Base-by-base conservation (phyloP, 2,329 filamentous ascomycete genomes). In the Exophiala viscosa region DNA sequence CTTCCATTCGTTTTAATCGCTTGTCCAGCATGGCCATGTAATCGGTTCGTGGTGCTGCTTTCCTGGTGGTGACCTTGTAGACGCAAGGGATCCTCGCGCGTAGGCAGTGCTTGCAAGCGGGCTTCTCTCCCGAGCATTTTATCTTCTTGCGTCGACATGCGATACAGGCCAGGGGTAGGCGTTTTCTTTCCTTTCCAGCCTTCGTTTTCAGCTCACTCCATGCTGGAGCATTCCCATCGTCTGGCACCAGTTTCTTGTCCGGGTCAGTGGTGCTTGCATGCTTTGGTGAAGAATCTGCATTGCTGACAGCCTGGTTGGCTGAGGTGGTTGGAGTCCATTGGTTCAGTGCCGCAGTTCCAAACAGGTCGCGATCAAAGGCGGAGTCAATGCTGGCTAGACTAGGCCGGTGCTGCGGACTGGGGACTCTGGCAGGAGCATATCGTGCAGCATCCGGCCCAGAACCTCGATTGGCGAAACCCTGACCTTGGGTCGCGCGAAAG, bases 11-110 rank as follows among this genome's bases (percentile, higher is more conserved):
- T 75, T 95, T 96, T 61, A 97, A 71, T 48, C 93, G 82, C 72
- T 96, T 96, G 72, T 97, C 93, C 63, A 97, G 75, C 90, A 97
- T 97, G 38, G 91, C 90, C 93, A 97, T 97, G 70, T 97, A 97
- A 70, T 97, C 93, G 14, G 93, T 97, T 47, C 93, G 81, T 2
- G 93, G 93, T 3, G 91, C 90, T 1, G 92, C 90, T 70, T 97
- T 97, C 55, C 93, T 81, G 3, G 91, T 90, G 0, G 91, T 97
- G 54, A 96, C 90, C 67, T 97, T 97, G 78, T 97, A 99, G 3
- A 97, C 91, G 68, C 93, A 99, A 1, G 92, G 92, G 62, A 95
- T 95, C 39, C 92, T 83, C 46, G 92, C 95, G 51, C 91, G 83
- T 54, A 95, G 78, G 67, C 93, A 97, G 72, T 97, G 93, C 70